Base-by-base conservation (phyloP, 2,329 filamentous ascomycete genomes). In the Kalmusia sp. region DNA sequence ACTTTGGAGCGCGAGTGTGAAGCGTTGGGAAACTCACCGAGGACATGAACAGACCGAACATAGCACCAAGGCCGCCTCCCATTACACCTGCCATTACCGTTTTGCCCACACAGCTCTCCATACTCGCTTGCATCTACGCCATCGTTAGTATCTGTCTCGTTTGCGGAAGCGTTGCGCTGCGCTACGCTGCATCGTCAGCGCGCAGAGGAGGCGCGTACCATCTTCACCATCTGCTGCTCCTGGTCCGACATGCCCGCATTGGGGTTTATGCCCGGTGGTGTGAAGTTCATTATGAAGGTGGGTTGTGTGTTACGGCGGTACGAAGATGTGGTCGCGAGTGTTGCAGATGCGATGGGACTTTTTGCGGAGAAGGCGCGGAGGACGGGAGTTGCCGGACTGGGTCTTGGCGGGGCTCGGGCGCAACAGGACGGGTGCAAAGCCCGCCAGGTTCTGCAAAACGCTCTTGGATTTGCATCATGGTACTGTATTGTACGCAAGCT, bases 21-120 rank as follows among this genome's bases (percentile, higher is more conserved):
- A 38, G 11, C 28, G 31, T 21, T 19, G 31, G 49, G 43, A 55
- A 27, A 81, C 89, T 59, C 87, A 96, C 92, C 69, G 91, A 95
- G 54, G 93, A 92, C 93, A 98, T 99, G 81, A 99, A 99, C 68
- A 98, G 84, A 64, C 95, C 95, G 65, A 99, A 99, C 37, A 96
- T 81, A 68, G 92, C 95, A 58, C 95, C 95, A 62, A 99, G 88
- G 31, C 88, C 95, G 68, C 97, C 97, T 14, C 95, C 95, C 86
- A 96, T 96, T 21, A 89, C 91, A 52, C 93, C 95, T 0, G 93
- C 90, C 77, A 99, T 89, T 64, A 86, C 88, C 15, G 92, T 90
- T 77, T 99, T 99, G 52, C 88, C 88, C 21, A 89, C 86, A 73
- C 95, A 99, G 28, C 91, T 96, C 76, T 98, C 93, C 91, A 97